Evolutionary conservation across 1,284 basidiomycete species (phyloP).

Genomic region (Leccinum subspadiceum): DNA sequence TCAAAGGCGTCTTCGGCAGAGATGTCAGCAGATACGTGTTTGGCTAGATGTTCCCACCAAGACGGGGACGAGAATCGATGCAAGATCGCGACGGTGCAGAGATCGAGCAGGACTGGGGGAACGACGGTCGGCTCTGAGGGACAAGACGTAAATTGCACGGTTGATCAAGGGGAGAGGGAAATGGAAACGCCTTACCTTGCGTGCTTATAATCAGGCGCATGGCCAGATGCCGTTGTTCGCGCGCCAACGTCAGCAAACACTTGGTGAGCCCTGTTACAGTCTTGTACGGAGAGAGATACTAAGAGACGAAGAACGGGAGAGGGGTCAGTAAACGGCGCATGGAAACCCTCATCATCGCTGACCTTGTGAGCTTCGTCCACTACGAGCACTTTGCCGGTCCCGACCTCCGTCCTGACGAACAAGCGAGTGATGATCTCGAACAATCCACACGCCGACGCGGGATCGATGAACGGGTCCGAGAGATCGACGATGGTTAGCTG

Average conservation of each 20-base stretch:
- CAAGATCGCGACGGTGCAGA: conserved; percentile 61
- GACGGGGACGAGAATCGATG: conserved; percentile 73
- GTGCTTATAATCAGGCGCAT: conserved; percentile 74
- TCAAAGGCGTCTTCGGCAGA: conserved; percentile 59
- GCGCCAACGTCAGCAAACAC: conserved; percentile 54
- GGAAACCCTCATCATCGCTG: conserved; percentile 9
- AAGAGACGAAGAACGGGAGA: not conserved
- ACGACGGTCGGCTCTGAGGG: conserved; percentile 68
- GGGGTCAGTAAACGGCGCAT: not conserved
- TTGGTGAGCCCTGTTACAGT: conserved; percentile 54
- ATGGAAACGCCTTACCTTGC: conserved; percentile 45
- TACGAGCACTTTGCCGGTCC: conserved; percentile 66
- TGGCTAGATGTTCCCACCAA: conserved; percentile 68
- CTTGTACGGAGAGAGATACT: conserved; percentile 59
- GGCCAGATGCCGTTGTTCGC: conserved; percentile 69
- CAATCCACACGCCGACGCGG: conserved; percentile 60
- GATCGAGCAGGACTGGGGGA: conserved; percentile 63
- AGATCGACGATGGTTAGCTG: conserved; percentile 64
- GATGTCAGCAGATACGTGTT: conserved; percentile 65
- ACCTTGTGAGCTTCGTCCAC: conserved; percentile 79
- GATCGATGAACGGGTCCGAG: conserved; percentile 71
- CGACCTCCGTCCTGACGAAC: conserved; percentile 61
- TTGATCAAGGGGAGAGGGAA: not conserved
- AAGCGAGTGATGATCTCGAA: conserved; percentile 68
- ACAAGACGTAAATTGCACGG: not conserved